These are phyloP conservation scores for Castanea mollissima DNA, from an alignment of 306 rosid species.

Conservation along the genomic window DNA sequence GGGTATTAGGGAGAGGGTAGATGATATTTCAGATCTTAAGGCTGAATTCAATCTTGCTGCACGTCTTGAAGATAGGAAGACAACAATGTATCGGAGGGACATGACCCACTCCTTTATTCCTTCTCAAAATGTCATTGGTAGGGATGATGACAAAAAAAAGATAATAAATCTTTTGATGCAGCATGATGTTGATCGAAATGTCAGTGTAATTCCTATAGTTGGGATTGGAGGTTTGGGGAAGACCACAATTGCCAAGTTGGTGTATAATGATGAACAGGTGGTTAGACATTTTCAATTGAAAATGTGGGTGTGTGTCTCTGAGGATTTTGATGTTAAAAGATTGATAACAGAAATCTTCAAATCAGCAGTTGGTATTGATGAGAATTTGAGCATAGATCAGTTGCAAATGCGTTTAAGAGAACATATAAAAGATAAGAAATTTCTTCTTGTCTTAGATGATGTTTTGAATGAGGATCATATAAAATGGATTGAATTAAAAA, in stretches of 20 bases:
- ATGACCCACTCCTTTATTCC: background rate
- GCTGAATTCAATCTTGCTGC: constrained; percentile 3
- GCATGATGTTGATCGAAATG: too few relatives aligned
- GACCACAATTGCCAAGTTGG: background rate
- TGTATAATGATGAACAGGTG: constrained; percentile 16
- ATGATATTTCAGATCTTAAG: constrained; percentile 12
- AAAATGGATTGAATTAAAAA: background rate
- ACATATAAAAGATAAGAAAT: constrained; percentile 1
- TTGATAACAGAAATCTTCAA: constrained; percentile 11
- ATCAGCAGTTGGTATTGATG: background rate
- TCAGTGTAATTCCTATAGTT: background rate
- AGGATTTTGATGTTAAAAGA: constrained; percentile 24
- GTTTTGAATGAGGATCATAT: background rate
- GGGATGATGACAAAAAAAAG: background rate
- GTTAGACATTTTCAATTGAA: background rate
- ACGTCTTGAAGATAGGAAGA: background rate
- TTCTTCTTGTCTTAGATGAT: background rate
- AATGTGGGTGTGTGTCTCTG: constrained; percentile 23
- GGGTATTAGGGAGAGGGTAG: constrained; percentile 6
- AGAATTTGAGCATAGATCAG: background rate
- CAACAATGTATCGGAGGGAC: background rate
- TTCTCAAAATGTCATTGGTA: background rate
- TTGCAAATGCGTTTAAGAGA: background rate
- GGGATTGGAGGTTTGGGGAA: constrained; percentile 1
- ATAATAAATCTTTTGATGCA: background rate